phyloP scores from a whole-genome alignment of 73 alveolate genomes.

The Chromera velia region DNA sequence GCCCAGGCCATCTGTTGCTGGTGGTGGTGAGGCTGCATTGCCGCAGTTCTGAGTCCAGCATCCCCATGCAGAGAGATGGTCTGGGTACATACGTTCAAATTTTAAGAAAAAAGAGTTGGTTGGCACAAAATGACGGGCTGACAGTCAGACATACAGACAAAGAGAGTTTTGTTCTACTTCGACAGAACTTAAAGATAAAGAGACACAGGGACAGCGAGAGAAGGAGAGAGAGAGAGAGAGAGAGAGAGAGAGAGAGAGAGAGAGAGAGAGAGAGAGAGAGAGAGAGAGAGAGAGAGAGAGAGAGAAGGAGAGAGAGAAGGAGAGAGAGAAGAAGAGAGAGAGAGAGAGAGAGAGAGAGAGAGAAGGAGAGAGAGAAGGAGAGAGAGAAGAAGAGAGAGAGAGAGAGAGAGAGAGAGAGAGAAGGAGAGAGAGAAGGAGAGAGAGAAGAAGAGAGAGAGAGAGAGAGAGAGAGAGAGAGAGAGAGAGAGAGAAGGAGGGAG shows the following conservation, averaged over 20 bases:
- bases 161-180: too few relatives aligned
- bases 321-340: constrained; percentile 7
- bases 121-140: too few relatives aligned
- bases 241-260: constrained; percentile 10
- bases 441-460: constrained; percentile 6
- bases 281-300: constrained; percentile 11
- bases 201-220: not conserved
- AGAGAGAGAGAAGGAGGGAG: constrained; percentile 6
- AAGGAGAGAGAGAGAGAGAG: constrained; percentile 9
- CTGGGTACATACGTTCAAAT: too few relatives aligned
- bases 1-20: too few relatives aligned
- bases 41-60: too few relatives aligned
- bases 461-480: constrained; percentile 11
- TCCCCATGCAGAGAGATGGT: too few relatives aligned
- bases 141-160: too few relatives aligned
- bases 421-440: constrained; percentile 6
- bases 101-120: too few relatives aligned
- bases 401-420: constrained; percentile 11
- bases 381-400: constrained; percentile 5
- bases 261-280: constrained; percentile 11
- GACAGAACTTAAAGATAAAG: too few relatives aligned
- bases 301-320: constrained; percentile 6
- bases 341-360: constrained; percentile 11
- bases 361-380: constrained; percentile 6
- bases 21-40: too few relatives aligned